phyloP scores from a whole-genome alignment of 495 filamentous ascomycete genomes.

The Penicillium macrosclerotiorum region DNA sequence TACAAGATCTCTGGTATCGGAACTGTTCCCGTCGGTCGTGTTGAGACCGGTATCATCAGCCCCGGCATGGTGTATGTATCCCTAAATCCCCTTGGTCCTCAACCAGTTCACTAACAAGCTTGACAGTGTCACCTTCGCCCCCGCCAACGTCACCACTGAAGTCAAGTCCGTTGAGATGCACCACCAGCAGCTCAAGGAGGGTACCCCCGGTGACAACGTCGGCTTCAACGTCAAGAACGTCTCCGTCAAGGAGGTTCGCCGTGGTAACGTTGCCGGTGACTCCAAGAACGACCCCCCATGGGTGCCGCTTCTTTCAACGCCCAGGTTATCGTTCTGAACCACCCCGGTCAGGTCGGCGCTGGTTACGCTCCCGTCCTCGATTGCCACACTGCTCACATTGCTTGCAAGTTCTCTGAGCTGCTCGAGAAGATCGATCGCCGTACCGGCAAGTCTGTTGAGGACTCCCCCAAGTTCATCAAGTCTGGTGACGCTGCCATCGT shows the following conservation, averaged over 20 bases:
- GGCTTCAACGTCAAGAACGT: constrained; percentile 99
- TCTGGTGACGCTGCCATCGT: constrained; percentile 99
- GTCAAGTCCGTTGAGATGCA: constrained; percentile 99
- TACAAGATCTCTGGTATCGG: constrained; percentile 99
- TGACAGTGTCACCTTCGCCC: constrained; percentile 77
- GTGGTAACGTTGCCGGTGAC: constrained; percentile 99
- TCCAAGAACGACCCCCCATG: constrained; percentile 97
- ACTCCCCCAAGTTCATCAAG: constrained; percentile 97
- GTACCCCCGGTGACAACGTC: constrained; percentile 98
- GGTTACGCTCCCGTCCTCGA: constrained; percentile 98
- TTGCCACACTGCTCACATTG: constrained; percentile 99
- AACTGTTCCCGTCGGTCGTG: constrained; percentile 99
- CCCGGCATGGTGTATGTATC: constrained; percentile 99
- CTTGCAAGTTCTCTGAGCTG: constrained; percentile 99
- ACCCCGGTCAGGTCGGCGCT: constrained; percentile 98
- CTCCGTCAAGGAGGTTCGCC: constrained; percentile 99
- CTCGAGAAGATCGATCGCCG: constrained; percentile 99
- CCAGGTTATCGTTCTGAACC: constrained; percentile 99
- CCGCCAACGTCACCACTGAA: constrained; percentile 98
- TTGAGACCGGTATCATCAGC: constrained; percentile 98
- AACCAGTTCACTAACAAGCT: no score
- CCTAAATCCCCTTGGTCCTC: no score
- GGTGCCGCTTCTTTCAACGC: constrained; percentile 93
- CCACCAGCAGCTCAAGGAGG: constrained; percentile 97
- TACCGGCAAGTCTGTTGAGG: constrained; percentile 96